These are phyloP conservation scores for Zalaria obscura DNA, from an alignment of 2,329 filamentous ascomycete genomes.

Conservation along the genomic window DNA sequence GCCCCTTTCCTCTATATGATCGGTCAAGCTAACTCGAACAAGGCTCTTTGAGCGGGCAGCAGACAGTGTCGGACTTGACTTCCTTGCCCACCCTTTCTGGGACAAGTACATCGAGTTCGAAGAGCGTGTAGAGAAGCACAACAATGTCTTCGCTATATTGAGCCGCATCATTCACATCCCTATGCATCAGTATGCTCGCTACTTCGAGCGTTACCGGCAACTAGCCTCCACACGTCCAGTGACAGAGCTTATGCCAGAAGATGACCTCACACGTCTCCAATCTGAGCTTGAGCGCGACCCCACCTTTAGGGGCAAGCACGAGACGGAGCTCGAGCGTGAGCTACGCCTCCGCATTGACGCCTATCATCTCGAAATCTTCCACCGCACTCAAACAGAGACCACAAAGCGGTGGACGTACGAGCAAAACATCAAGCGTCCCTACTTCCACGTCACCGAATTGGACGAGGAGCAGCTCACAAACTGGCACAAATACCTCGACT, in stretches of 20 bases:
- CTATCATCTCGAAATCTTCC: constrained; percentile 69
- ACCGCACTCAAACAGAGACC: constrained; percentile 71
- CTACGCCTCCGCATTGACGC: constrained; percentile 67
- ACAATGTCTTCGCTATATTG: constrained; percentile 75
- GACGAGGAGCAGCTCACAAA: constrained; percentile 74
- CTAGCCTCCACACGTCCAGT: constrained; percentile 61
- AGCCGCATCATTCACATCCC: constrained; percentile 75
- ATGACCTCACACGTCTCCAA: constrained; percentile 53
- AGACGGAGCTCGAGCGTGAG: constrained; percentile 71
- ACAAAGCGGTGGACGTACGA: constrained; percentile 92
- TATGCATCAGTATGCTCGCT: constrained; percentile 89
- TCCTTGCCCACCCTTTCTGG: constrained; percentile 92
- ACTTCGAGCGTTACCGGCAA: constrained; percentile 80
- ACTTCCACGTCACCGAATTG: constrained; percentile 90
- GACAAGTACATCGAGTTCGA: constrained; percentile 98
- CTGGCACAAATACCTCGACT: constrained; percentile 94
- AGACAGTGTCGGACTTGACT: constrained; percentile 75
- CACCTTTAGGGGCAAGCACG: constrained; percentile 47
- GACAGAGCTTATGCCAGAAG: constrained; percentile 54
- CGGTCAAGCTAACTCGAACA: background rate
- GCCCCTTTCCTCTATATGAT: constrained; percentile 5
- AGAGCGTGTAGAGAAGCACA: constrained; percentile 70
- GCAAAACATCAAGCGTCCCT: constrained; percentile 84
- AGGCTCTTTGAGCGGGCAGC: constrained; percentile 91
- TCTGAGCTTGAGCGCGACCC: constrained; percentile 58